Conservation (phyloP, 2,329 filamentous ascomycete species). For the Trichoderma sp. region DNA sequence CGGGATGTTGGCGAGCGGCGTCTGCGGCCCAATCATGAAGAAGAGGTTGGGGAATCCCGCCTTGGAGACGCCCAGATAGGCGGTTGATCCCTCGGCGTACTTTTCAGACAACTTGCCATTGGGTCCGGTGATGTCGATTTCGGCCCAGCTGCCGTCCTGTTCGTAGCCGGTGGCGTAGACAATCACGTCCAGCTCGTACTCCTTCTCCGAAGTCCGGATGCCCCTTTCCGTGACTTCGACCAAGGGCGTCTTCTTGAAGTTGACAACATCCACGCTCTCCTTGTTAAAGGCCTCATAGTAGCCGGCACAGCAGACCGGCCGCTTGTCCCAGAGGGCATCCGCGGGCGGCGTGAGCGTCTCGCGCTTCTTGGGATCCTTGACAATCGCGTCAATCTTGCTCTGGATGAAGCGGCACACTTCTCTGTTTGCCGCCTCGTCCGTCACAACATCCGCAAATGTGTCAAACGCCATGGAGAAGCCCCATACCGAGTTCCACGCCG, state of each 20-base stretch:
- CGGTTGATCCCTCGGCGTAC: not conserved
- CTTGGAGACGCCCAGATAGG: not conserved
- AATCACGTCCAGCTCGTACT: slow-evolving; percentile 3
- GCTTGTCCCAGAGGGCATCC: not conserved
- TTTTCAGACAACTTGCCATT: not conserved
- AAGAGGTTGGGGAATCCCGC: slow-evolving; percentile 1
- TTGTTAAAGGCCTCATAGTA: slow-evolving; percentile 7
- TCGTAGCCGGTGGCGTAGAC: not conserved
- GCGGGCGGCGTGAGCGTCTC: not conserved
- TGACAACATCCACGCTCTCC: not conserved
- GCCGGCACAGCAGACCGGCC: not conserved
- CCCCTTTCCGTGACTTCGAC: not conserved
- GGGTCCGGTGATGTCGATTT: not conserved
- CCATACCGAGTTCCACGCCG: not conserved
- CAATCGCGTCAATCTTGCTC: not conserved
- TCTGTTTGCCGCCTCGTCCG: not conserved
- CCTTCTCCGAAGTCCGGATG: not conserved
- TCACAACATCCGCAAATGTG: not conserved
- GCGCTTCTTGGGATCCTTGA: not conserved
- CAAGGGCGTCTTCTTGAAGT: not conserved
- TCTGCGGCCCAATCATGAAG: not conserved
- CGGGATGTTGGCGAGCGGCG: not conserved
- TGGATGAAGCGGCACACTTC: slow-evolving; percentile 1
- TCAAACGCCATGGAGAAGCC: not conserved
- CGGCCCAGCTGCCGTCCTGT: not conserved